Evolutionary conservation across 2,329 filamentous ascomycete genomes (phyloP).

Genomic region (Pestalotiopsis sp.): DNA sequence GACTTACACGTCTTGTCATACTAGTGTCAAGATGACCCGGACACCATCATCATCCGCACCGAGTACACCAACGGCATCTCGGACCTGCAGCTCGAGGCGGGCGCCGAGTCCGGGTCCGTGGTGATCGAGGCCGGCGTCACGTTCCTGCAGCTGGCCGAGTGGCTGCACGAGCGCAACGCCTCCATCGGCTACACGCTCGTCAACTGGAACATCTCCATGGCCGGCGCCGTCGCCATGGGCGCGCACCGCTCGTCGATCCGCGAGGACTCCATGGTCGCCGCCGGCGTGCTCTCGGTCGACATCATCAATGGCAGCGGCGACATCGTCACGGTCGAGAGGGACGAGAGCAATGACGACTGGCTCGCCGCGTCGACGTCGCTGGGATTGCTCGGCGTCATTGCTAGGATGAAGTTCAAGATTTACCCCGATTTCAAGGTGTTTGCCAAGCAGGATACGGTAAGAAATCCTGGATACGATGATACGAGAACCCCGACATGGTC

Average conservation of each 20-base stretch:
- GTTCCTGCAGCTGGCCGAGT: slow-evolving; percentile 53
- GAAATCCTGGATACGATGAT: neutral
- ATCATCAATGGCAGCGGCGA: slow-evolving; percentile 51
- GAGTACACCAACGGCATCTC: slow-evolving; percentile 46
- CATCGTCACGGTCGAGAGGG: slow-evolving; percentile 41
- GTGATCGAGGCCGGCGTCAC: slow-evolving; percentile 55
- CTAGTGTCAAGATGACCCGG: slow-evolving; percentile 45
- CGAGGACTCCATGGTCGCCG: slow-evolving; percentile 52
- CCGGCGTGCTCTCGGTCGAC: slow-evolving; percentile 49
- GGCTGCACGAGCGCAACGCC: slow-evolving; percentile 46
- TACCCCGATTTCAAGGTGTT: slow-evolving; percentile 55
- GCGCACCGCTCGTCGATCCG: slow-evolving; percentile 50
- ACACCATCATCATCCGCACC: slow-evolving; percentile 50
- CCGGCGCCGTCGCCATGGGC: slow-evolving; percentile 54
- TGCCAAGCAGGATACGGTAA: slow-evolving; percentile 46
- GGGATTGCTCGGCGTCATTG: slow-evolving; percentile 50
- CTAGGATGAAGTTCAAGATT: slow-evolving; percentile 49
- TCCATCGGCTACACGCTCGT: slow-evolving; percentile 53
- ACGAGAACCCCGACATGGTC: neutral
- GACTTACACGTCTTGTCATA: neutral
- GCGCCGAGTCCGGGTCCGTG: slow-evolving; percentile 43
- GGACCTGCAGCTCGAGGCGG: slow-evolving; percentile 42
- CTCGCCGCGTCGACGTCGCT: slow-evolving; percentile 53
- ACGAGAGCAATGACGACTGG: slow-evolving; percentile 50
- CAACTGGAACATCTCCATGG: slow-evolving; percentile 57